Evolutionary conservation across 176 grass and related monocot species (phyloP).

Genomic region (Puccinellia tenuiflora): DNA sequence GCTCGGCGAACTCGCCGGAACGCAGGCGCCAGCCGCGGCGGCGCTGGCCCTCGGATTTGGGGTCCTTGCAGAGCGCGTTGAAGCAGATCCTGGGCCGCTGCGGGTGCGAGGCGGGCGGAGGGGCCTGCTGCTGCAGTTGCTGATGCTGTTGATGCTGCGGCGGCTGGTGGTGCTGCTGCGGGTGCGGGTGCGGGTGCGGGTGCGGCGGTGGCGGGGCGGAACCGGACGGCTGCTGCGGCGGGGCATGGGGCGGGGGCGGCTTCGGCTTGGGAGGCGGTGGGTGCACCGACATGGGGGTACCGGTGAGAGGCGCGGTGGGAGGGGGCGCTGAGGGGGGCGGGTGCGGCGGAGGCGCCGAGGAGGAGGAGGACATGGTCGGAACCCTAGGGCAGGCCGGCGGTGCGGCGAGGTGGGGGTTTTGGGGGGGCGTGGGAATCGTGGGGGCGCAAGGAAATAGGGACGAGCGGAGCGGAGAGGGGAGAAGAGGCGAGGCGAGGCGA

Average conservation of each 20-base stretch:
- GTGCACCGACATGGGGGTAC: slow-evolving; percentile 30
- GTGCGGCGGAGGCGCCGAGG: slow-evolving; percentile 12
- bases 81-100: slow-evolving; percentile 72
- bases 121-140: not conserved
- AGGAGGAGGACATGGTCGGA: slow-evolving; percentile 38
- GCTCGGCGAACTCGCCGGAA: slow-evolving; percentile 64
- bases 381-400: slow-evolving; percentile 38
- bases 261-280: slow-evolving; percentile 35
- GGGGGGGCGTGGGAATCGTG: slow-evolving; percentile 45
- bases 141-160: not conserved
- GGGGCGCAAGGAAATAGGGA: slow-evolving; percentile 34
- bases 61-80: slow-evolving; percentile 94
- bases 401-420: slow-evolving; percentile 14
- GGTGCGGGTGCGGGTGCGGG: slow-evolving; percentile 15
- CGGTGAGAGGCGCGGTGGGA: not conserved
- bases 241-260: slow-evolving; percentile 22
- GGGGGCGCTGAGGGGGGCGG: not conserved
- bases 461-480: slow-evolving; percentile 20
- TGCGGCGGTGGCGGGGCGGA: not conserved
- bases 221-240: not conserved
- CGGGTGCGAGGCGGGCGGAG: not conserved
- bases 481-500: not conserved
- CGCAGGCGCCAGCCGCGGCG: slow-evolving; percentile 82
- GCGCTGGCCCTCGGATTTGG: slow-evolving; percentile 46
- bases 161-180: not conserved